These are phyloP conservation scores for Alternaria sp. DNA, from an alignment of 2,329 filamentous ascomycete species.

Conservation along the genomic window DNA sequence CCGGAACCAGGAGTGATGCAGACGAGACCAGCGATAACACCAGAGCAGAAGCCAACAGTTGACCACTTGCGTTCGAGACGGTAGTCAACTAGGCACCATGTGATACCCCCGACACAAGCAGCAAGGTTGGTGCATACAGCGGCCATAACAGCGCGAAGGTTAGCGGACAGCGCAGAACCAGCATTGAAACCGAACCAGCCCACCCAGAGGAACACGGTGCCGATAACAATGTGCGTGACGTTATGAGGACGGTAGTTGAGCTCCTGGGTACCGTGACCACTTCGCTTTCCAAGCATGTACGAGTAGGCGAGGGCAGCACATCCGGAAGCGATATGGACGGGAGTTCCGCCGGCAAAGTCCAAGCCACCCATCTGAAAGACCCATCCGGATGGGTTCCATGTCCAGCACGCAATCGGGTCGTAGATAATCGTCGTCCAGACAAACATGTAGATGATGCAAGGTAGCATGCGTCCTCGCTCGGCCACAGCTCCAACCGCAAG, in stretches of 20 bases:
- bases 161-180: slow-evolving; percentile 79
- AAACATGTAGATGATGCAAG: slow-evolving; percentile 91
- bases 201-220: slow-evolving; percentile 93
- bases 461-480: slow-evolving; percentile 86
- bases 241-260: slow-evolving; percentile 93
- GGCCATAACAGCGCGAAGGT: slow-evolving; percentile 85
- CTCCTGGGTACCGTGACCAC: slow-evolving; percentile 84
- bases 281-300: slow-evolving; percentile 85
- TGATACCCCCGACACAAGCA: slow-evolving; percentile 83
- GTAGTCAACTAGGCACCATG: slow-evolving; percentile 89
- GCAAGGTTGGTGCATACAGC: slow-evolving; percentile 85
- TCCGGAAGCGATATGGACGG: slow-evolving; percentile 86
- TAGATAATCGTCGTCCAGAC: slow-evolving; percentile 90
- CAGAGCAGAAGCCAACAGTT: slow-evolving; percentile 90
- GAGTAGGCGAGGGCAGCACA: slow-evolving; percentile 86
- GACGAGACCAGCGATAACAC: slow-evolving; percentile 85
- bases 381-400: slow-evolving; percentile 87
- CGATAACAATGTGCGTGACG: slow-evolving; percentile 88
- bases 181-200: slow-evolving; percentile 97
- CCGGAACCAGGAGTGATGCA: slow-evolving; percentile 88
- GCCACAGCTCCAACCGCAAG: slow-evolving; percentile 84
- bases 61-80: slow-evolving; percentile 90
- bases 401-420: slow-evolving; percentile 94
- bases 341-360: slow-evolving; percentile 89
- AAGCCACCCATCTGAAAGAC: slow-evolving; percentile 78